phyloP scores from a whole-genome alignment of 345 rosid species.

The Noccaea bulbosa region DNA sequence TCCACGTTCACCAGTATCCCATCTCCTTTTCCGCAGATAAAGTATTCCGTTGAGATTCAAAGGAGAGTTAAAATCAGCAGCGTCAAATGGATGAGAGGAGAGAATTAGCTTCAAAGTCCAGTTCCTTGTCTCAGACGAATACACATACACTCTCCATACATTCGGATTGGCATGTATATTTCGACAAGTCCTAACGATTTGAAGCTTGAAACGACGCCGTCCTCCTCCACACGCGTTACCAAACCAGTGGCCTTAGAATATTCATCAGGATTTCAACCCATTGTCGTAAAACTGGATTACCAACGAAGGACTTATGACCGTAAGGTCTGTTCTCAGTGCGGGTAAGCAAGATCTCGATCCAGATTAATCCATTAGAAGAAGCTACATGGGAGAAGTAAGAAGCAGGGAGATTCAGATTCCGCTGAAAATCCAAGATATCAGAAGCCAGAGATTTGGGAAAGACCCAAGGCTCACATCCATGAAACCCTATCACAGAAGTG shows the following conservation, averaged over 20 bases:
- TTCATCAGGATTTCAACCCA: slow-evolving; percentile 30
- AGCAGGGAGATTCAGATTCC: background rate
- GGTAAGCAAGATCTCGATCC: background rate
- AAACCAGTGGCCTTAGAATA: background rate
- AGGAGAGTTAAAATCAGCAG: background rate
- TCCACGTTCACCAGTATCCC: background rate
- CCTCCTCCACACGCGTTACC: slow-evolving; percentile 10
- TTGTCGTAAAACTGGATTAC: slow-evolving; percentile 28
- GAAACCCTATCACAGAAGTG: no score
- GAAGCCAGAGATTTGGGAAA: slow-evolving; percentile 5
- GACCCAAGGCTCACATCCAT: slow-evolving; percentile 21
- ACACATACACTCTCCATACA: slow-evolving; percentile 25
- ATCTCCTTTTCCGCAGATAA: background rate
- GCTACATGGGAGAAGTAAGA: background rate
- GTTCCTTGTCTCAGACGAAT: slow-evolving; percentile 16
- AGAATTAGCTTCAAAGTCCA: slow-evolving; percentile 20
- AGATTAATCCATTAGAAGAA: slow-evolving; percentile 21
- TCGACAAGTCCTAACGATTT: slow-evolving; percentile 8
- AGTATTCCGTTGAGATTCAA: slow-evolving; percentile 19
- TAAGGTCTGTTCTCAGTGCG: background rate
- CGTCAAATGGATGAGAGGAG: slow-evolving; percentile 4
- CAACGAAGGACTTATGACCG: slow-evolving; percentile 8
- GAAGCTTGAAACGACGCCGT: slow-evolving; percentile 17
- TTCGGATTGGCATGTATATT: background rate
- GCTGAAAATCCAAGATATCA: background rate